Evolutionary conservation across 1,284 basidiomycete species (phyloP).

Genomic region (Puccinia hordei): DNA sequence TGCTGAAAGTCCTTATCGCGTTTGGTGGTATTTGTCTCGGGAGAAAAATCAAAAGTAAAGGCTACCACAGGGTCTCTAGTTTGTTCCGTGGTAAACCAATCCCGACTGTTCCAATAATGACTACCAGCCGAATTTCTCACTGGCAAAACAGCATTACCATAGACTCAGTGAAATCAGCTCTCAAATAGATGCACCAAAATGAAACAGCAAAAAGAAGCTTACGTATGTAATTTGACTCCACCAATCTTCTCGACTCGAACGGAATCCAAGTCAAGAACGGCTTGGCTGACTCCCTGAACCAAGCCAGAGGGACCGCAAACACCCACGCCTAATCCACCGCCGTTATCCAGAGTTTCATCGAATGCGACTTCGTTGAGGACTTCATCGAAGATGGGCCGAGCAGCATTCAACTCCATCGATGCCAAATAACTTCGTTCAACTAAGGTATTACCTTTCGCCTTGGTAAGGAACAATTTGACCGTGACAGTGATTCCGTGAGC

Average conservation of each 20-base stretch:
- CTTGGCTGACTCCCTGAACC: conserved; percentile 12
- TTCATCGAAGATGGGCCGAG: conserved; percentile 11
- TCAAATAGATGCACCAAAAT: not conserved
- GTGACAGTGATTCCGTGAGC: conserved; percentile 13
- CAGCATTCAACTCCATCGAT: not conserved
- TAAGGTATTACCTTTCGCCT: not conserved
- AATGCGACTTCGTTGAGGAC: conserved; percentile 7
- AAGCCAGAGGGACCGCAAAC: conserved; percentile 35
- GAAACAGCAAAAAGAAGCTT: not conserved
- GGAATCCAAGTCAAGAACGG: conserved; percentile 17
- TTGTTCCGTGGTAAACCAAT: not conserved
- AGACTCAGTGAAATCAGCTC: not conserved
- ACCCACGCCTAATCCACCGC: conserved; percentile 39
- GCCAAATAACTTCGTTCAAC: not conserved
- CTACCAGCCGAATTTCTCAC: conserved; percentile 44
- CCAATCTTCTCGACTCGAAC: conserved; percentile 11
- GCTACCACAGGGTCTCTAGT: no score
- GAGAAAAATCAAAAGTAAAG: no score
- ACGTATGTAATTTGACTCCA: conserved; percentile 20
- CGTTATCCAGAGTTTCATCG: not conserved
- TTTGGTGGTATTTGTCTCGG: no score
- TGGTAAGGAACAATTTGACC: conserved; percentile 18
- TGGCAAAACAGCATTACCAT: not conserved
- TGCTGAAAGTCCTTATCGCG: no score
- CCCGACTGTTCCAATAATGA: not conserved